Evolutionary conservation across 352 stramenopile species (phyloP), one percentile per base, ranked within the genome.

Genomic region (Pythium monospermum): DNA sequence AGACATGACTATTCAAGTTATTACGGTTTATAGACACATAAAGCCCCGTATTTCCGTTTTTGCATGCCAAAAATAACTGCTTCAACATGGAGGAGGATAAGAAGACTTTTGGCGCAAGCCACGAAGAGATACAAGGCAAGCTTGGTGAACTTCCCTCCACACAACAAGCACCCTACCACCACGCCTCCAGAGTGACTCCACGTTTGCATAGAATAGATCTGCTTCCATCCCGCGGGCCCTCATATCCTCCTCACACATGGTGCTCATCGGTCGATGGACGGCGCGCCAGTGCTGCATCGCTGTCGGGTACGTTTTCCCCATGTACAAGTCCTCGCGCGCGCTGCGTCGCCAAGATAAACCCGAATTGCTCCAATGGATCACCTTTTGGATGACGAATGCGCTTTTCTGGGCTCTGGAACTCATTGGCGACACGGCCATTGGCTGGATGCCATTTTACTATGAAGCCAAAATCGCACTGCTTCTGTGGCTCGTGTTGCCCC

Each of bases 401-500:
- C 37, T 83, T 13, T 85, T 87, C 42, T 73, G 65, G 61, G 66
- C 68, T 0, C 53, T 81, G 4, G 78, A 90, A 60, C 69, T 74
- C 30, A 64, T 89, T 19, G 71, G 71, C 21, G 78, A 87, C 55
- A 74, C 69, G 0, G 49, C 73, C 40, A 66, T 85, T 22, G 57
- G 55, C 2, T 89, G 73, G 72, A 40, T 89, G 43, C 76, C 78
- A 6, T 81, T 90, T 56, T 90, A 90, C 64, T 75, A 73, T 18
- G 78, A 87, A 48, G 70, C 72, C 53, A 90, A 90, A 62, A 71
- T 90, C 49, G 66, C 68, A 39, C 53, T 83, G 15, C 50, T 90
- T n/a, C 66, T 71, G 23, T 90, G 78, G 78, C 70, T 90, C 23
- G 78, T 83, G 25, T 28, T 90, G 38, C 78, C 78, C 10, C 63